A percentile compares a stretch with the other conserved stretches of the same genome.
phyloP scores from a whole-genome alignment of 192 early-diverging fungal species.

The Oehlia diaphana region DNA sequence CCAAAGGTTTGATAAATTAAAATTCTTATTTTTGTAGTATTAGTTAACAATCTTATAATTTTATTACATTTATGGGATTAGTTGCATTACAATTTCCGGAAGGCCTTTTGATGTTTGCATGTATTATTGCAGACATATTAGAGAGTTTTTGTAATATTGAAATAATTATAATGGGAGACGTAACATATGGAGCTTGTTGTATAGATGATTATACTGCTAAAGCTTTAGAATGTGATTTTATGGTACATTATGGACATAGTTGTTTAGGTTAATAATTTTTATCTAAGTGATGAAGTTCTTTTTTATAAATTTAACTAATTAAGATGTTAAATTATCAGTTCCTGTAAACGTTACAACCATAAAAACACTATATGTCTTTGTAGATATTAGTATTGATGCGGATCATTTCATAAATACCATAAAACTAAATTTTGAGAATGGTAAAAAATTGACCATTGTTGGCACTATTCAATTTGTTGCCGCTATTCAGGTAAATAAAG shows the following conservation, averaged over 20 bases:
- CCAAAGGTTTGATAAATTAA: conserved; percentile 55
- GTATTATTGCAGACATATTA: conserved; percentile 90
- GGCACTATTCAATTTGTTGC: conserved; percentile 95
- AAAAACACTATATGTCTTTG: conserved; percentile 98
- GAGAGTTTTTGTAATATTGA: conserved; percentile 86
- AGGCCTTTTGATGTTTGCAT: conserved; percentile 92
- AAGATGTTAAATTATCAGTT: conserved; percentile 45
- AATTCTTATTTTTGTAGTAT: background rate
- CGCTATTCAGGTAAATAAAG: conserved; percentile 67
- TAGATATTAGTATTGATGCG: conserved; percentile 95
- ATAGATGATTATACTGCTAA: conserved; percentile 95
- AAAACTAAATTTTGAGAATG: conserved; percentile 78
- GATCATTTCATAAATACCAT: conserved; percentile 92
- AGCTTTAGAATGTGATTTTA: conserved; percentile 92
- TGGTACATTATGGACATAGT: conserved; percentile 98
- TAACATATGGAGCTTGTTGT: conserved; percentile 99
- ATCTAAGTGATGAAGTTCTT: conserved; percentile 7
- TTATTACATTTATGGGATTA: conserved; percentile 26
- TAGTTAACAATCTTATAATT: background rate
- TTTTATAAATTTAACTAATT: background rate
- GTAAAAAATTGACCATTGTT: conserved; percentile 78
- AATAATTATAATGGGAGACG: conserved; percentile 97
- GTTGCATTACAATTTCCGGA: conserved; percentile 98
- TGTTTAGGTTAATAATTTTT: conserved; percentile 68
- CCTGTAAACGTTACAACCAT: conserved; percentile 93